phyloP scores from a whole-genome alignment of 371 early-diverging fungal species.

The Rhizomucor pusillus region DNA sequence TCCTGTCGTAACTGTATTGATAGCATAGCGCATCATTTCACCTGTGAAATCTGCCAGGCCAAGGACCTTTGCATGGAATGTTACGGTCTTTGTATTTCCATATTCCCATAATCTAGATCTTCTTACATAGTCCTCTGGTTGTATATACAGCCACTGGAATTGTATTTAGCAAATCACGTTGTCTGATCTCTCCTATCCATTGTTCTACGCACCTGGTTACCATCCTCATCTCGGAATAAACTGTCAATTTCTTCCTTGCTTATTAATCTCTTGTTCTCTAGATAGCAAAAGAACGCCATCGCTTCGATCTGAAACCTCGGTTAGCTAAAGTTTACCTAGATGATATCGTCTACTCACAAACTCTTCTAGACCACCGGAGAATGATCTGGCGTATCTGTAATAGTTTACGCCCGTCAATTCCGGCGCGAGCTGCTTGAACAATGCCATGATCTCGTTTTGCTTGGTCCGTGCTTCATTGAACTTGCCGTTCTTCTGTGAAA shows the following conservation, averaged over 20 bases:
- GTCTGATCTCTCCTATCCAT: not conserved
- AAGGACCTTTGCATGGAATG: slow-evolving; percentile 16
- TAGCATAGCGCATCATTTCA: slow-evolving; percentile 68
- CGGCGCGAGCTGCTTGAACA: slow-evolving; percentile 44
- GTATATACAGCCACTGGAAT: slow-evolving; percentile 27
- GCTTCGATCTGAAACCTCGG: slow-evolving; percentile 74
- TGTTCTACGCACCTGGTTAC: slow-evolving; percentile 16
- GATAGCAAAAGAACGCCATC: slow-evolving; percentile 53
- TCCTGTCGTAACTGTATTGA: slow-evolving; percentile 48
- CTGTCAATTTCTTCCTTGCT: slow-evolving; percentile 43
- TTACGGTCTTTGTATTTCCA: not conserved
- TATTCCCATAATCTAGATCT: no score
- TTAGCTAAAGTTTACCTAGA: no score
- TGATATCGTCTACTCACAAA: slow-evolving; percentile 39
- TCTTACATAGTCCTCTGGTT: slow-evolving; percentile 55
- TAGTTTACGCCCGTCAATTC: slow-evolving; percentile 56
- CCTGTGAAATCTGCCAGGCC: slow-evolving; percentile 73
- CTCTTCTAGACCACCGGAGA: slow-evolving; percentile 54
- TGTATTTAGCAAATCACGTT: not conserved
- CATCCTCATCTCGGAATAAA: slow-evolving; percentile 39
- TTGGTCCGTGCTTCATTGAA: slow-evolving; percentile 46
- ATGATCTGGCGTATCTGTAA: slow-evolving; percentile 47
- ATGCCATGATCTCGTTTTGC: slow-evolving; percentile 41
- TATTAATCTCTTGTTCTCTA: slow-evolving; percentile 44
- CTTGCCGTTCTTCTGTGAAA: slow-evolving; percentile 7